These are phyloP conservation scores for Carnegiea gigantea DNA, from an alignment of 179 eudicot genomes.

Conservation along the genomic window DNA sequence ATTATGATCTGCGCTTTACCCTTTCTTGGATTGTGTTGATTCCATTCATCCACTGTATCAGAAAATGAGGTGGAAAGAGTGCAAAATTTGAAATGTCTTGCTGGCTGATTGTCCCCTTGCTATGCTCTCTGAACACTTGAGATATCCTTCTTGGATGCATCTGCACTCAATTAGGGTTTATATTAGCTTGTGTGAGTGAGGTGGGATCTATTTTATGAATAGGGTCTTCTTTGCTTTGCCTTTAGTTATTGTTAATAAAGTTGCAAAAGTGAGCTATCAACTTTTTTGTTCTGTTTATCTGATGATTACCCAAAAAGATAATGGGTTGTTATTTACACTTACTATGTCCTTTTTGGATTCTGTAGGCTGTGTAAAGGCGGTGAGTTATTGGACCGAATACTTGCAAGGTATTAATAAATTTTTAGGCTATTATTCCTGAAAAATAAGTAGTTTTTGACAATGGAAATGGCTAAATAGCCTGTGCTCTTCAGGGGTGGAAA, in stretches of 20 bases:
- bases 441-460: background rate
- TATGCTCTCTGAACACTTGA: background rate
- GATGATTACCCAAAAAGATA: background rate
- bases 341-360: constrained; percentile 16
- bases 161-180: background rate
- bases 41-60: background rate
- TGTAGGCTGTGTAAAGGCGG: constrained; percentile 88
- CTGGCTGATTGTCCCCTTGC: background rate
- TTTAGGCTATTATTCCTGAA: background rate
- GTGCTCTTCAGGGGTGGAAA: constrained; percentile 72
- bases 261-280: background rate
- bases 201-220: too few species aligned
- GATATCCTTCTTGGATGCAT: background rate
- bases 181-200: background rate
- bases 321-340: constrained; percentile 7
- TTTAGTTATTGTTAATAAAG: background rate
- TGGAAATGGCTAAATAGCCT: constrained; percentile 12
- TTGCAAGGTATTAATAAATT: constrained; percentile 49
- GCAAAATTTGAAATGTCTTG: background rate
- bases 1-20: background rate
- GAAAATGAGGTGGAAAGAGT: too few species aligned
- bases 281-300: background rate
- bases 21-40: background rate
- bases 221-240: background rate
- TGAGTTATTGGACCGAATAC: constrained; percentile 78